Conservation (phyloP, 176 grass and related monocot species). For the Musa beccarii region DNA sequence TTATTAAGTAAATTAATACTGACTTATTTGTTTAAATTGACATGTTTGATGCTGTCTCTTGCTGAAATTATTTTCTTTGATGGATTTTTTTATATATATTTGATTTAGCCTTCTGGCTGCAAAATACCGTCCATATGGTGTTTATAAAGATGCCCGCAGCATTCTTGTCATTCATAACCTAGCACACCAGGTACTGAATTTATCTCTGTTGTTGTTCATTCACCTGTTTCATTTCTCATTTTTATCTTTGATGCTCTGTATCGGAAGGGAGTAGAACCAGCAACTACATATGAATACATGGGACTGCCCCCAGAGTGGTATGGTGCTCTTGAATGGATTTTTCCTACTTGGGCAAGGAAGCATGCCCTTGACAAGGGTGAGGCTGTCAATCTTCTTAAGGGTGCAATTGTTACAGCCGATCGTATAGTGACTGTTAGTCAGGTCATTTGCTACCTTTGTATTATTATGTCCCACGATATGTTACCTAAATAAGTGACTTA, state of each 20-base stretch:
- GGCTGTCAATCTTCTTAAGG: constrained; percentile 90
- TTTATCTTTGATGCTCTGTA: neutral
- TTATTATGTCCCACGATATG: neutral
- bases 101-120: constrained; percentile 62
- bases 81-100: neutral
- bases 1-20: too few relatives aligned
- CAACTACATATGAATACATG: constrained; percentile 74
- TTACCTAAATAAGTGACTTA: neutral
- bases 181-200: constrained; percentile 70
- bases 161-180: constrained; percentile 95
- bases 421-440: constrained; percentile 89
- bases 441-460: constrained; percentile 30
- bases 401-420: constrained; percentile 89
- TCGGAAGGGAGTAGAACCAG: constrained; percentile 79
- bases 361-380: constrained; percentile 93
- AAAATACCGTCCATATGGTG: constrained; percentile 90
- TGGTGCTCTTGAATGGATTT: constrained; percentile 93
- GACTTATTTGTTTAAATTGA: too few relatives aligned
- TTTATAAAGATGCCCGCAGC: constrained; percentile 81
- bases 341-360: constrained; percentile 79
- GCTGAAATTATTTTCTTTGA: neutral
- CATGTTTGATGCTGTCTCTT: neutral
- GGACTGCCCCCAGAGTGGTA: constrained; percentile 84
- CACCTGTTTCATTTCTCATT: constrained; percentile 1
- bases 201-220: constrained; percentile 1